phyloP scores from a whole-genome alignment of 1,284 basidiomycete species.

The Papiliotrema terrestris region DNA sequence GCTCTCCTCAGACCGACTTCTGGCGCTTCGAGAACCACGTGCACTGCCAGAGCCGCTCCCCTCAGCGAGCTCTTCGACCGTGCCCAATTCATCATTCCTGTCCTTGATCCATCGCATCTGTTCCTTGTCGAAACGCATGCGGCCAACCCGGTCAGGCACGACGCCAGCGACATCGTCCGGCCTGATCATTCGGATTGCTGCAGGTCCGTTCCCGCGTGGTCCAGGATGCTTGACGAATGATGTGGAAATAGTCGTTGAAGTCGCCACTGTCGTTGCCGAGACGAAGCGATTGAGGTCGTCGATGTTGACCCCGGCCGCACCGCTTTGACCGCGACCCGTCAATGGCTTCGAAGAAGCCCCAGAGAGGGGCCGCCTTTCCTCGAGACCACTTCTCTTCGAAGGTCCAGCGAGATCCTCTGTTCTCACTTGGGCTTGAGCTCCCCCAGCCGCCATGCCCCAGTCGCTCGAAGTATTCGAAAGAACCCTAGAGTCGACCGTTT shows the following conservation, averaged over 20 bases:
- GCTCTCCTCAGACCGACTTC: conserved; percentile 56
- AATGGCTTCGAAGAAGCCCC: conserved; percentile 3
- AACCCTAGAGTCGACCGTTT: not conserved
- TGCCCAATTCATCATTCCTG: conserved; percentile 23
- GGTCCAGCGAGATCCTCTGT: conserved; percentile 23
- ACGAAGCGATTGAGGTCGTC: conserved; percentile 82
- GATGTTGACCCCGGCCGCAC: conserved; percentile 13
- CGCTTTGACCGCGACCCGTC: not conserved
- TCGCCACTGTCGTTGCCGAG: conserved; percentile 55
- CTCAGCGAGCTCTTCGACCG: conserved; percentile 41
- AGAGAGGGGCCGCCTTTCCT: conserved; percentile 7
- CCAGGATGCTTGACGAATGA: conserved; percentile 82
- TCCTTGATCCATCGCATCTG: conserved; percentile 80
- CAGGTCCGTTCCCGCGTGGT: conserved; percentile 43
- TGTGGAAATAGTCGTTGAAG: conserved; percentile 70
- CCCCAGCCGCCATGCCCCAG: conserved; percentile 11
- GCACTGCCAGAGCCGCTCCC: conserved; percentile 35
- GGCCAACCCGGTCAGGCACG: conserved; percentile 71
- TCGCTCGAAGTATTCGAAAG: conserved; percentile 1
- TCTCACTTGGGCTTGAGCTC: conserved; percentile 44
- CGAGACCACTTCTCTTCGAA: conserved; percentile 1
- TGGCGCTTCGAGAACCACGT: conserved; percentile 35
- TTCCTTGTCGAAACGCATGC: conserved; percentile 78
- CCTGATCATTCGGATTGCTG: conserved; percentile 56
- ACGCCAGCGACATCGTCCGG: conserved; percentile 64